These are phyloP conservation scores for Monilinia fructigena DNA, from an alignment of 2,329 filamentous ascomycete genomes.

Conservation along the genomic window DNA sequence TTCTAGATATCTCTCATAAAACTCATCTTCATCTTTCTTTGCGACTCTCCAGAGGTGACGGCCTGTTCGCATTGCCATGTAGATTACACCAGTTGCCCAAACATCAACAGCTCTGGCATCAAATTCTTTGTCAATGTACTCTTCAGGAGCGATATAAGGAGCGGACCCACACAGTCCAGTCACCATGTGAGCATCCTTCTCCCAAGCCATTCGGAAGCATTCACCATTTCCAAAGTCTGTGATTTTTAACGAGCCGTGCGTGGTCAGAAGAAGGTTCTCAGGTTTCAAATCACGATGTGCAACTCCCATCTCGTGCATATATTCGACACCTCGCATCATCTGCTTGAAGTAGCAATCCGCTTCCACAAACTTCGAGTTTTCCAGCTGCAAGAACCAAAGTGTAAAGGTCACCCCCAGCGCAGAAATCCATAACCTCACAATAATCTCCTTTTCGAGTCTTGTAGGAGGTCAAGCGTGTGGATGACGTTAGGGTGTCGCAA, in stretches of 20 bases:
- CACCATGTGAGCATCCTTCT: conserved; percentile 97
- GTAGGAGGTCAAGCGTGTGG: conserved; percentile 90
- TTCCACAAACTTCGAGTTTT: conserved; percentile 83
- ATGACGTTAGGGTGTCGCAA: conserved; percentile 97
- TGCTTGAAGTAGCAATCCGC: conserved; percentile 99
- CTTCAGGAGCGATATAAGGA: conserved; percentile 95
- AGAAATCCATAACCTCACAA: conserved; percentile 99
- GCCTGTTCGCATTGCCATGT: conserved; percentile 99
- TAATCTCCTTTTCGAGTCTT: conserved; percentile 98
- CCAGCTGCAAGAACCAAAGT: conserved; percentile 87
- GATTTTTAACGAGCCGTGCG: conserved; percentile 90
- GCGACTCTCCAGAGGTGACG: conserved; percentile 96
- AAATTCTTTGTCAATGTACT: conserved; percentile 93
- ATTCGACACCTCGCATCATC: conserved; percentile 97
- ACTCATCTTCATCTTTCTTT: conserved; percentile 95
- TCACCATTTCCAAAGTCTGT: conserved; percentile 99
- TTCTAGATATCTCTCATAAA: conserved; percentile 91
- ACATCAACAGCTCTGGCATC: conserved; percentile 97
- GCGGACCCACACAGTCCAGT: conserved; percentile 94
- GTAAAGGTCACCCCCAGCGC: conserved; percentile 92
- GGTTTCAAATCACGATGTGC: conserved; percentile 96
- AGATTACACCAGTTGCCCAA: conserved; percentile 98
- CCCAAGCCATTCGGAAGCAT: conserved; percentile 99
- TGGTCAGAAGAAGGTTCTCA: conserved; percentile 91
- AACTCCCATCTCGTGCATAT: conserved; percentile 99